phyloP scores from a whole-genome alignment of 1,284 basidiomycete genomes.

The Marasmius oreades region DNA sequence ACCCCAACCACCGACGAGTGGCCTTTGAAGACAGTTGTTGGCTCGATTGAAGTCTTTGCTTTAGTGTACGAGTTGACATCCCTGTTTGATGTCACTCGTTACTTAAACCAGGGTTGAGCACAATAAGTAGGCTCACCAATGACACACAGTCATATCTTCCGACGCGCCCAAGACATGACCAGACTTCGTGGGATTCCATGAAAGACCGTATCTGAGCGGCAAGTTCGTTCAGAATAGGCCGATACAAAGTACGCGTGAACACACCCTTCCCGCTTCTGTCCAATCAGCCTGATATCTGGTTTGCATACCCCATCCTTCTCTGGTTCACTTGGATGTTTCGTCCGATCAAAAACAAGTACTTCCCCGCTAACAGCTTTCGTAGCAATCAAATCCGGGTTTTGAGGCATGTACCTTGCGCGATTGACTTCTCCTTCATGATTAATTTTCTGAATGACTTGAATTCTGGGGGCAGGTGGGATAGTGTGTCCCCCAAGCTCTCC shows the following conservation, averaged over 20 bases:
- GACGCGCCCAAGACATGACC: conserved; percentile 92
- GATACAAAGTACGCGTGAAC: conserved; percentile 23
- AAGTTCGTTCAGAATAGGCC: neutral
- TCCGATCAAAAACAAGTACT: conserved; percentile 93
- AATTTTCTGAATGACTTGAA: conserved; percentile 92
- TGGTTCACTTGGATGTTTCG: conserved; percentile 94
- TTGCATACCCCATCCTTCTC: conserved; percentile 80
- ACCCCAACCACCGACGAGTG: conserved; percentile 90
- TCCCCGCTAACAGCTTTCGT: conserved; percentile 92
- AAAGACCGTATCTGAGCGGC: conserved; percentile 77
- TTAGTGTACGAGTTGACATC: conserved; percentile 91
- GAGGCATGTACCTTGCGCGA: conserved; percentile 97
- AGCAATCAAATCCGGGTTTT: conserved; percentile 96
- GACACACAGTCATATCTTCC: conserved; percentile 94
- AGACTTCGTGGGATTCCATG: conserved; percentile 83
- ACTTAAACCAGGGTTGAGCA: neutral
- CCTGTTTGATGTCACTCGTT: conserved; percentile 43
- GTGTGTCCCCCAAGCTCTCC: conserved; percentile 89
- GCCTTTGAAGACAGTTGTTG: conserved; percentile 80
- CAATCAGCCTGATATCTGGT: conserved; percentile 88
- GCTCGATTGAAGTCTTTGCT: conserved; percentile 74
- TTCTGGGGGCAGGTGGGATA: conserved; percentile 73
- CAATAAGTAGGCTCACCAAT: conserved; percentile 63
- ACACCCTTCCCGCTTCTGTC: conserved; percentile 92
- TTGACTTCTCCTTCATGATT: conserved; percentile 98